A percentile compares a stretch with the other conserved stretches of the same genome.
Conservation (phyloP, 177 flowering plant species). For the Vitis hybrid region DNA sequence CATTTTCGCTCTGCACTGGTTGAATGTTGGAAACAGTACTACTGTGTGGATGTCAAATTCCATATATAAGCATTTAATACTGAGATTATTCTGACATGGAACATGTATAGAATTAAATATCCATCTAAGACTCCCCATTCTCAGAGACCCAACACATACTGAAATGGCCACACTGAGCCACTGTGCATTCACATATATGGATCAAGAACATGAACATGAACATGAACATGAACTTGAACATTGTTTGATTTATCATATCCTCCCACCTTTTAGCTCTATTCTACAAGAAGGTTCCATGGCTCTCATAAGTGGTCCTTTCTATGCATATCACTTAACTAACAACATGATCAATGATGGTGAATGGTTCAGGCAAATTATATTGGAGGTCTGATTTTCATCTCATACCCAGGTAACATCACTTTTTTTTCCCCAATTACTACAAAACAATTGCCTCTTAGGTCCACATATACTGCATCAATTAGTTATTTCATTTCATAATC, state of each 20-base stretch:
- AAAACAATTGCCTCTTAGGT: background rate
- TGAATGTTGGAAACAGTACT: too few relatives aligned
- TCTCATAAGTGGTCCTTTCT: background rate
- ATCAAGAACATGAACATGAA: background rate
- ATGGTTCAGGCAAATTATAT: background rate
- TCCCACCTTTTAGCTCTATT: background rate
- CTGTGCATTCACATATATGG: background rate
- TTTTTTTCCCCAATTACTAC: background rate
- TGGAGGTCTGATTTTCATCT: background rate
- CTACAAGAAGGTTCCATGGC: background rate
- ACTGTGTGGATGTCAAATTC: background rate
- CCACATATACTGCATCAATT: background rate
- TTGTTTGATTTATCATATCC: background rate
- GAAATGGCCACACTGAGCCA: background rate
- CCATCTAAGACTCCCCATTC: background rate
- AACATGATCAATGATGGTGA: background rate
- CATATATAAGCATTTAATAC: background rate
- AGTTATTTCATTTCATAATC: background rate
- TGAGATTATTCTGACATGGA: background rate
- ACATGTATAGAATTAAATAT: background rate
- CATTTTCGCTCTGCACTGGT: background rate
- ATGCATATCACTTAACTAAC: background rate
- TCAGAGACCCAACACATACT: background rate
- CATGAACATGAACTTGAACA: background rate
- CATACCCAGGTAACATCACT: background rate